Base-by-base conservation (phyloP, 768 basidiomycete genomes). In the Tulasnella sp. region DNA sequence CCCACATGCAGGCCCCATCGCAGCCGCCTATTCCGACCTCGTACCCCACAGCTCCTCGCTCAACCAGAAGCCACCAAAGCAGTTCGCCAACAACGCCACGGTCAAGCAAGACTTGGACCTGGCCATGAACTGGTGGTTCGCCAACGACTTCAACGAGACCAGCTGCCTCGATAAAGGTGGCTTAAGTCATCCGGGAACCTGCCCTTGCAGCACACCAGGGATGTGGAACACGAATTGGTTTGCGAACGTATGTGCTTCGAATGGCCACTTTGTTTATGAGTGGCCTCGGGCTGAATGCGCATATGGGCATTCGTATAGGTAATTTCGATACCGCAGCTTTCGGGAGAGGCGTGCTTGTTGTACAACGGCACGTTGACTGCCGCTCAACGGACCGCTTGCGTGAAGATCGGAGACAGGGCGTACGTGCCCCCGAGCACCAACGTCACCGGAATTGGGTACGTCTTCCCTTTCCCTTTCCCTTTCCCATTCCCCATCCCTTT, bases 61-160 rank as follows among this genome's bases (percentile, higher is more conserved):
- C 41, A 46, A 12, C 12, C 64, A 80, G 42, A 46, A 73, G 40
- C 64, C 78, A 50, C 78, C 78, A 37, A 80, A 75, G 7, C 64
- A 80, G 24, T 80, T 73, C 44, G 8, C 48, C 16, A 31, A 46
- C 18, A 80, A 80, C 48, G 41, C n/a, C 40, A 80, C 78, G n/a
- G 78, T 80, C 78, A 75, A 80, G 28, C 41, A 28, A 18, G 34
- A 22, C 44, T 14, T 81, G 8, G 77, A 77, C 42, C 12, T 22
- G 9, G 81, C 80, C 24, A 81, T 81, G 81, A 76, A 81, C 76
- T 81, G 80, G 80, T 81, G 81, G 81, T 81, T 81, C 72, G n/a
- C 37, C n/a, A 81, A 81, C 42, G 81, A 81, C 46, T 81, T 74
- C 34, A 58, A 60, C 14, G 64, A 74, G 16, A 22, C 75, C n/a